phyloP scores from a whole-genome alignment of 2,329 filamentous ascomycete genomes.

The Trichoderma oligosporum region DNA sequence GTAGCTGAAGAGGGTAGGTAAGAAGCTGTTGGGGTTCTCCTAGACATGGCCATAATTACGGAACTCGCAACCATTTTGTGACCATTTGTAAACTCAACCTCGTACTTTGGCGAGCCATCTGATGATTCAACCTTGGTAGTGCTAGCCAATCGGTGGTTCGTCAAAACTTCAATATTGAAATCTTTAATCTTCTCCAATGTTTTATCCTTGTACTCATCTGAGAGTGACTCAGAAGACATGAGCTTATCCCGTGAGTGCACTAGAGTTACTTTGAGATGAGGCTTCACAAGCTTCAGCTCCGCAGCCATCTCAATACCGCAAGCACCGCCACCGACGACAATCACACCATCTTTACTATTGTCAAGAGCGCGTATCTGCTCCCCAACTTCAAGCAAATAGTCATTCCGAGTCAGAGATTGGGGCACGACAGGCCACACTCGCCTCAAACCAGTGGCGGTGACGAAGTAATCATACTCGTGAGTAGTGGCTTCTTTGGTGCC shows the following conservation, averaged over 20 bases:
- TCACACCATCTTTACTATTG: constrained; percentile 54
- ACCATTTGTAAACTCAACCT: constrained; percentile 58
- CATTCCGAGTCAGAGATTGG: constrained; percentile 56
- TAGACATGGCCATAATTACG: constrained; percentile 67
- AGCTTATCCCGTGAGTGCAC: constrained; percentile 69
- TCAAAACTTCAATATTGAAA: constrained; percentile 60
- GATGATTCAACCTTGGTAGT: constrained; percentile 44
- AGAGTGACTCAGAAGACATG: constrained; percentile 68
- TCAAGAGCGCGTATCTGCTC: constrained; percentile 55
- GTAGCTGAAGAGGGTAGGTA: constrained; percentile 59
- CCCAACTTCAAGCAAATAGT: constrained; percentile 60
- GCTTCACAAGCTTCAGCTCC: constrained; percentile 67
- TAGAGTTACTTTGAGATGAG: constrained; percentile 63
- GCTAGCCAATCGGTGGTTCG: constrained; percentile 55
- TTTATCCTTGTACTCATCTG: constrained; percentile 63
- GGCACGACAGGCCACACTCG: constrained; percentile 71
- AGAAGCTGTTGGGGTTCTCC: constrained; percentile 56
- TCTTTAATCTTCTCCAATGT: constrained; percentile 57
- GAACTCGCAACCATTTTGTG: constrained; percentile 57
- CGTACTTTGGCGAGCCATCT: constrained; percentile 40
- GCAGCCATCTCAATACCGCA: constrained; percentile 81
- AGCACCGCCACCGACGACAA: constrained; percentile 72
- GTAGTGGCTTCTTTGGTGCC: constrained; percentile 41
- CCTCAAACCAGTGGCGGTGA: constrained; percentile 66
- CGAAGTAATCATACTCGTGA: constrained; percentile 68